Evolutionary conservation across 2,329 filamentous ascomycete species (phyloP).

Genomic region (Aspergillus sp.): DNA sequence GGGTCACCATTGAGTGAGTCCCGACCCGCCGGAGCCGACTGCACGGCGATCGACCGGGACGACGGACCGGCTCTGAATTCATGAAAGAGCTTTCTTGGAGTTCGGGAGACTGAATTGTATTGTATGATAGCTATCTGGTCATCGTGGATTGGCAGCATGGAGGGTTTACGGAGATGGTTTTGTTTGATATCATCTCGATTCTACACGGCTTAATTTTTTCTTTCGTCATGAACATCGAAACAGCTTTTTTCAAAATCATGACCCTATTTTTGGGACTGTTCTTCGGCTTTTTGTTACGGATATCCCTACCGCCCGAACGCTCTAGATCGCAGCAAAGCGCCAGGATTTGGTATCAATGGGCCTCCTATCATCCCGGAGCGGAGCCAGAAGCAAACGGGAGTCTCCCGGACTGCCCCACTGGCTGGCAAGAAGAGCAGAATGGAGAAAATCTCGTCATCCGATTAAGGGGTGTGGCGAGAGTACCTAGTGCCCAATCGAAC

Average conservation of each 20-base stretch:
- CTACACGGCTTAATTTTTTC: background rate
- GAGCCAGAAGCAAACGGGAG: background rate
- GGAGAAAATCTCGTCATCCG: background rate
- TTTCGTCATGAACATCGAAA: background rate
- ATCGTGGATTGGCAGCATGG: slow-evolving; percentile 18
- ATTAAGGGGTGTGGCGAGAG: background rate
- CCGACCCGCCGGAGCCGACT: slow-evolving; percentile 1
- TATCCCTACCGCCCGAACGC: too few relatives aligned
- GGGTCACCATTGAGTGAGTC: background rate
- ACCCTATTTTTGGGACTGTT: background rate
- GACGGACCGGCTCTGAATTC: slow-evolving; percentile 16
- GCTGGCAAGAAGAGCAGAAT: background rate
- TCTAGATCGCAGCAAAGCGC: too few relatives aligned
- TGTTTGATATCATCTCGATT: slow-evolving; percentile 18
- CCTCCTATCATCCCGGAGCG: background rate
- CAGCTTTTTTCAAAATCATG: background rate
- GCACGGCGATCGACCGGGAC: slow-evolving; percentile 4
- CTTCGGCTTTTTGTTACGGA: too few relatives aligned
- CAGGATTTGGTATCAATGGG: background rate
- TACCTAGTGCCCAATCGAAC: background rate
- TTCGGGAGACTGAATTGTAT: slow-evolving; percentile 27
- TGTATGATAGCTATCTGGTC: slow-evolving; percentile 32
- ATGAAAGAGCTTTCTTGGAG: slow-evolving; percentile 25
- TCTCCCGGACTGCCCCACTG: slow-evolving; percentile 1
- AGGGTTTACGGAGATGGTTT: slow-evolving; percentile 12